Conservation (phyloP, 495 filamentous ascomycete genomes). For the Margaritispora aquatica region DNA sequence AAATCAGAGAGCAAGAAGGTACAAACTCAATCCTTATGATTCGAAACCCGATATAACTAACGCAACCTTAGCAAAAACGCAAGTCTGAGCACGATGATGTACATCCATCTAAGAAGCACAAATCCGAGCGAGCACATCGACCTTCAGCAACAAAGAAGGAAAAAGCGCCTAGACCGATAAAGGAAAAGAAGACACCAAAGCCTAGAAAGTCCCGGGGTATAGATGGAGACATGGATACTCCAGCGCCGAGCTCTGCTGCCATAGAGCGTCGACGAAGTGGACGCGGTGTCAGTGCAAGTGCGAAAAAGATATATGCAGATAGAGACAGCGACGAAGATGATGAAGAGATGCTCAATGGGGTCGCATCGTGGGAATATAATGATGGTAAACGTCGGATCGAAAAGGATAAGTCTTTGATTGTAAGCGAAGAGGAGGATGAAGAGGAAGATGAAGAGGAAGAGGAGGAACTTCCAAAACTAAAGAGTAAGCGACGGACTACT, state of each 20-base stretch:
- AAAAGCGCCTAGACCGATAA: slow-evolving; percentile 8
- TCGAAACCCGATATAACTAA: neutral
- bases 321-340: slow-evolving; percentile 47
- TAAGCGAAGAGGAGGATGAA: slow-evolving; percentile 15
- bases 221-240: slow-evolving; percentile 28
- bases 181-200: slow-evolving; percentile 30
- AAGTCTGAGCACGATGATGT: slow-evolving; percentile 38
- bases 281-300: slow-evolving; percentile 34
- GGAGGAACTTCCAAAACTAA: slow-evolving; percentile 12
- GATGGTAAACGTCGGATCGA: slow-evolving; percentile 1
- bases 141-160: slow-evolving; percentile 23
- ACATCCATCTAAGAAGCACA: slow-evolving; percentile 28
- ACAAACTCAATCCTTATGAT: slow-evolving; percentile 14
- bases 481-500: neutral
- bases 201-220: slow-evolving; percentile 30
- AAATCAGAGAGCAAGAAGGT: slow-evolving; percentile 39
- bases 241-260: slow-evolving; percentile 22
- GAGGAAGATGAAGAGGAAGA: slow-evolving; percentile 14
- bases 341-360: slow-evolving; percentile 50
- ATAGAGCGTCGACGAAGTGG: slow-evolving; percentile 45
- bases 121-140: slow-evolving; percentile 21
- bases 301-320: slow-evolving; percentile 37
- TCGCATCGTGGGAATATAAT: slow-evolving; percentile 48
- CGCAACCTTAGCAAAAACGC: slow-evolving; percentile 33
- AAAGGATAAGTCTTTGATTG: slow-evolving; percentile 16